A percentile compares a stretch with the other conserved stretches of the same genome.
Conservation (phyloP, 2,329 filamentous ascomycete species). For the Rugonectria rugulosa region DNA sequence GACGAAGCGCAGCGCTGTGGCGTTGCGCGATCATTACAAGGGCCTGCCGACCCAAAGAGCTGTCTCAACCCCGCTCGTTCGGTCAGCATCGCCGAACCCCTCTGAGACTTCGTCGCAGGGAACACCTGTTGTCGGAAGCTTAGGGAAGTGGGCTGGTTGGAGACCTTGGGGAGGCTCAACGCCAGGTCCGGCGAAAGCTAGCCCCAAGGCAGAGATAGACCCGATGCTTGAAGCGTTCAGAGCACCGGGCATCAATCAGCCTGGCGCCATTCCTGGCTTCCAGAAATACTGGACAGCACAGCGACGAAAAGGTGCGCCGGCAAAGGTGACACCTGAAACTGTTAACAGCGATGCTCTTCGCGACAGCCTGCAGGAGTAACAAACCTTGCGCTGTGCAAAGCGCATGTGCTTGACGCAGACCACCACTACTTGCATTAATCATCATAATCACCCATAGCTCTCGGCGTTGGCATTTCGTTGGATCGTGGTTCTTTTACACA, state of each 20-base stretch:
- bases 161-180: constrained; percentile 52
- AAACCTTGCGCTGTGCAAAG: background rate
- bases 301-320: constrained; percentile 60
- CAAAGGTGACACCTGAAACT: constrained; percentile 63
- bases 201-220: constrained; percentile 33
- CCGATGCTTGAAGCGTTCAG: constrained; percentile 54
- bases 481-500: constrained; percentile 20
- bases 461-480: constrained; percentile 26
- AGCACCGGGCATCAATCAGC: constrained; percentile 79
- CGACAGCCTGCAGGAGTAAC: constrained; percentile 58
- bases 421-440: background rate
- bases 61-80: constrained; percentile 43
- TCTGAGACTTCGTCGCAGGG: constrained; percentile 33
- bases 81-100: constrained; percentile 38
- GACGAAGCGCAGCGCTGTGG: constrained; percentile 59
- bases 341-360: constrained; percentile 68
- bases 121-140: constrained; percentile 32
- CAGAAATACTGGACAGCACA: constrained; percentile 61
- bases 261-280: constrained; percentile 77
- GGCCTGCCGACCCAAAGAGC: constrained; percentile 46
- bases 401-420: background rate
- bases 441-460: constrained; percentile 21
- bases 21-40: constrained; percentile 65
- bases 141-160: constrained; percentile 59
- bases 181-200: constrained; percentile 11